These are phyloP conservation scores for Aphanomyces invadans DNA, from an alignment of 352 stramenopile species.

Conservation along the genomic window DNA sequence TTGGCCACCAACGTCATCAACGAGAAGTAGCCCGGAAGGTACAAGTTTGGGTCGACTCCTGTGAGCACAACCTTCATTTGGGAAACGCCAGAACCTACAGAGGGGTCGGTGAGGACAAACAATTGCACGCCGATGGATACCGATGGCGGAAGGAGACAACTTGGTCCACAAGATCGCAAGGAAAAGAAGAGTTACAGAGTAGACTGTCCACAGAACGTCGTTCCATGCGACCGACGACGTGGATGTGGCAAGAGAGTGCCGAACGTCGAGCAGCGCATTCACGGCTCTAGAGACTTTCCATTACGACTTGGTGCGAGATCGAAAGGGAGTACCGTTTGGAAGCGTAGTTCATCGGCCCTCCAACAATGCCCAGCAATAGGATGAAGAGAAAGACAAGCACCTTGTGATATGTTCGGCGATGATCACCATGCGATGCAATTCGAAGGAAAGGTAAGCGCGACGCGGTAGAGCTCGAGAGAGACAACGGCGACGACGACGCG, in stretches of 20 bases:
- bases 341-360: conserved; percentile 46
- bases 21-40: conserved; percentile 79
- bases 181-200: conserved; percentile 3
- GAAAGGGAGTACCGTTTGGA: neutral
- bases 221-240: neutral
- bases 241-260: neutral
- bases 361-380: conserved; percentile 70
- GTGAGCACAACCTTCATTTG: conserved; percentile 86
- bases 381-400: conserved; percentile 38
- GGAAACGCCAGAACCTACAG: conserved; percentile 60
- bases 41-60: conserved; percentile 61
- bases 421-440: neutral
- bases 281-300: neutral
- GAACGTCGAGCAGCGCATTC: neutral
- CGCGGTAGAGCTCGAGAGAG: neutral
- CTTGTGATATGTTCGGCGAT: neutral
- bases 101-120: neutral
- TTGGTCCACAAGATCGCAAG: conserved; percentile 12
- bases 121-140: neutral
- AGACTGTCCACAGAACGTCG: conserved; percentile 7
- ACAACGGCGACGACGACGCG: neutral
- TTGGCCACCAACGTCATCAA: conserved; percentile 77
- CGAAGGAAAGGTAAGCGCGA: conserved; percentile 5
- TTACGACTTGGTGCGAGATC: neutral
- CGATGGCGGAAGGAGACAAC: conserved; percentile 2